Evolutionary conservation across 73 alveolate genomes (phyloP), one percentile per base, ranked within the genome.

Genomic region (Symbiodinium pilosum): DNA sequence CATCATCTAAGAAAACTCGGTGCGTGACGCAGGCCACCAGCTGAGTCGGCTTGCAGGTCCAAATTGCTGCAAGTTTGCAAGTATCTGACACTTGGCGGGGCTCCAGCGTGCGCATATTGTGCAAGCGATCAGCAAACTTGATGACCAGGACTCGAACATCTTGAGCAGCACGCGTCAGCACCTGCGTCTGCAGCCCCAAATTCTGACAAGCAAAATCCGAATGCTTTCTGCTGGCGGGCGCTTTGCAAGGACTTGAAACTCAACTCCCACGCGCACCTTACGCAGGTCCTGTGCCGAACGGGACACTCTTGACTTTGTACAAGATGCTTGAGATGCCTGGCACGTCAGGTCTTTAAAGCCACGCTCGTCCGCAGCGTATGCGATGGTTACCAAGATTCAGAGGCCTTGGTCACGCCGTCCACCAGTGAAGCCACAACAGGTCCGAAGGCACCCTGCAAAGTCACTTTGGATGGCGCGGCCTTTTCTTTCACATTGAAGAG

Each of bases 81-180:
- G n/a, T n/a, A n/a, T n/a, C n/a, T n/a, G n/a, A n/a, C n/a, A n/a
- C n/a, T n/a, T n/a, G n/a, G n/a, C n/a, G n/a, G n/a, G 43, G 30
- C 97, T 91, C 97, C 97, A 91, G 97, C 75, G 97, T 91, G 14
- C 97, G 97, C 97, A 91, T 91, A 88, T 91, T 91, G 97, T 91
- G 97, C 88, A 91, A 39, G 54, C 97, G 97, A 42, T 91, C 97
- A 26, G 97, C 97, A 43, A 91, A 91, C 54, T 91, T 91, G 97
- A 91, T 91, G 88, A 91, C 88, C 81, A 91, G 97, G 43, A 91
- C 97, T 14, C 97, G 97, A n/a, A 91, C 97, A 30, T 91, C 97
- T 69, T 91, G 97, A 16, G 97, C 97, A 40, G 97, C 97, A 51
- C 97, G 32, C 18, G 97, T 91, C 26, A 91, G 97, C 28, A 91